Evolutionary conservation across 1,139 yeast species (phyloP).

Genomic region (Arxiozyma bovina): DNA sequence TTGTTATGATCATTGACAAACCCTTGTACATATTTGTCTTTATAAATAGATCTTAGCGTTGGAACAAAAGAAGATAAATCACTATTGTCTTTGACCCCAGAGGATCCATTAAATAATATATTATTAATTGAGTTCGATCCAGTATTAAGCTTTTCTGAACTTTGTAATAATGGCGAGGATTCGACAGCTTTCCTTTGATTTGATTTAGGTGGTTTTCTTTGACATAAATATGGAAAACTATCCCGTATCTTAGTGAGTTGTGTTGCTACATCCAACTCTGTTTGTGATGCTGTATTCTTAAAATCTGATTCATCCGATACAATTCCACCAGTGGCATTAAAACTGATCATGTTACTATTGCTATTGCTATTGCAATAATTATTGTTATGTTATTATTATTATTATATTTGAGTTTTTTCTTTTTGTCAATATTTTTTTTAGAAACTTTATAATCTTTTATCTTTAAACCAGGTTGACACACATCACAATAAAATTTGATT

Average conservation of each 20-base stretch:
- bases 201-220: background rate
- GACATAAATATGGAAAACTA: background rate
- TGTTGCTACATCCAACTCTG: constrained; percentile 1
- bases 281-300: background rate
- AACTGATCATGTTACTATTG: background rate
- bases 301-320: background rate
- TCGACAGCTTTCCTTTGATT: background rate
- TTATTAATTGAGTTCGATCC: background rate
- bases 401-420: constrained; percentile 1
- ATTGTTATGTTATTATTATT: background rate
- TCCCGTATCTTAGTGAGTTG: constrained; percentile 1
- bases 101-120: background rate
- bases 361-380: background rate
- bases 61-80: background rate
- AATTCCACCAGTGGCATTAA: background rate
- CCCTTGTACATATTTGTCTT: constrained; percentile 31
- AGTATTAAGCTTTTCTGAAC: constrained; percentile 21
- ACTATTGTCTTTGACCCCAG: background rate
- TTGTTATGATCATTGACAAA: constrained; percentile 26
- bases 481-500: constrained; percentile 72
- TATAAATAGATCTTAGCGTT: constrained; percentile 25
- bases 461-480: constrained; percentile 36
- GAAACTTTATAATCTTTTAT: constrained; percentile 7
- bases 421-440: constrained; percentile 4
- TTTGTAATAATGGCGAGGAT: background rate